phyloP scores from a whole-genome alignment of 257 asterid species.

The Cynanchum wilfordii region DNA sequence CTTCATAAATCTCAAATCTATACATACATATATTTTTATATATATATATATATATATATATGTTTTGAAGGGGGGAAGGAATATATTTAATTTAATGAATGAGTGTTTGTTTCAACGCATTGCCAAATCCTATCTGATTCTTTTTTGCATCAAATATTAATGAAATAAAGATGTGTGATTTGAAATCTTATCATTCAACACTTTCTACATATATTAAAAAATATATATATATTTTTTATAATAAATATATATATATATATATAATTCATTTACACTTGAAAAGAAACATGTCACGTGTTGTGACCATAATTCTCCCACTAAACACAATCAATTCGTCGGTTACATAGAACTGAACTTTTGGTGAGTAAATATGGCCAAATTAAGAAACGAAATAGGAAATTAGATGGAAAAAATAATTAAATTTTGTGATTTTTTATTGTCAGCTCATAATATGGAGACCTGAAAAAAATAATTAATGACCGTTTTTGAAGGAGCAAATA shows the following conservation, averaged over 20 bases:
- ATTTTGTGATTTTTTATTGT: too few relatives aligned
- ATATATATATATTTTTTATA: too few relatives aligned
- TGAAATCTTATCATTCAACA: background rate
- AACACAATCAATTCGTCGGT: too few relatives aligned
- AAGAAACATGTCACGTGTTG: background rate
- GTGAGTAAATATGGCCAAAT: background rate
- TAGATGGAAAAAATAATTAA: too few relatives aligned
- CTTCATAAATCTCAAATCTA: background rate
- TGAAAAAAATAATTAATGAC: background rate
- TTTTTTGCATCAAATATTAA: background rate
- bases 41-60: background rate
- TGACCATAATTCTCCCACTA: background rate
- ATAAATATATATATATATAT: too few relatives aligned
- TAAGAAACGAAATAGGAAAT: background rate
- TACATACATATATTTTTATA: too few relatives aligned
- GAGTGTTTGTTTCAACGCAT: background rate
- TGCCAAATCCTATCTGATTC: background rate
- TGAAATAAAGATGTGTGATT: background rate
- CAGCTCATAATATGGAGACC: background rate
- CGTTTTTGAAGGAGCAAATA: conserved; percentile 11
- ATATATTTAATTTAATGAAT: background rate
- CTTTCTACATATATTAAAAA: too few relatives aligned
- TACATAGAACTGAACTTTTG: too few relatives aligned
- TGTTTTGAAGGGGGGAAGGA: background rate
- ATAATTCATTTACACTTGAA: too few relatives aligned